Base-by-base conservation (phyloP, 352 stramenopile genomes). In the Phytopythium kandeliae region DNA sequence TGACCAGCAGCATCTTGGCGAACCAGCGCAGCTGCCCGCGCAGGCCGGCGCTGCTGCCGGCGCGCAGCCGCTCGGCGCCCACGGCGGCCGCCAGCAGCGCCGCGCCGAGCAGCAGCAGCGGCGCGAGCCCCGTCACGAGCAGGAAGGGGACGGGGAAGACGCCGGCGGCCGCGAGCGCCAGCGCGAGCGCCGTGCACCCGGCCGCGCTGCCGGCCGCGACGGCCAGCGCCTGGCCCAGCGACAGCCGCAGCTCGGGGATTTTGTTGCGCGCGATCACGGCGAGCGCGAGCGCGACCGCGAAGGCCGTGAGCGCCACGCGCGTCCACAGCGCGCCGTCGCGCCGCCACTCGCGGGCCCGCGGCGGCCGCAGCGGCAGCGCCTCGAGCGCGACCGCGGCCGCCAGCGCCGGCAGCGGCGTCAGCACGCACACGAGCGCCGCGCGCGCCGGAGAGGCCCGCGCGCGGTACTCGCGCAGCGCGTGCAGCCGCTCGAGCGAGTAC, bases 401-500 rank as follows among this genome's bases (percentile, higher is more conserved):
- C 17, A 71, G 48, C 19, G 63, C 42, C 26, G 63, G 59, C 13
- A 71, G 41, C 0, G 63, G 63, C 1, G 63, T 71, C 16, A 71
- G 49, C 1, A 62, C 36, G 36, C 62, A 70, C 19, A 70, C 62
- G 1, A 41, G n/a, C 12, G 51, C 62, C 4, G 62, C 55, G 2
- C 62, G 53, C 34, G 58, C 7, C 4, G 54, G 58, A 4, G 62
- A 67, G 15, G 58, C 54, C 3, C 51, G 52, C 25, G 67, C 54
- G n/a, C 52, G 67, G 42, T 75, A 79, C 9, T 54, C 37, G 15
- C 77, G 45, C 12, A 79, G 59, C 12, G 57, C 52, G 45, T 74
- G 43, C 12, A 76, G 34, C 4, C 63, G 50, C 51, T 74, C 66
- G 43, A 74, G 51, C 24, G 69, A 74, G 47, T 80, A 79, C 37